Evolutionary conservation across 2,329 filamentous ascomycete species (phyloP), one percentile per base, ranked within the genome.

Genomic region (Aspergillus texensis): DNA sequence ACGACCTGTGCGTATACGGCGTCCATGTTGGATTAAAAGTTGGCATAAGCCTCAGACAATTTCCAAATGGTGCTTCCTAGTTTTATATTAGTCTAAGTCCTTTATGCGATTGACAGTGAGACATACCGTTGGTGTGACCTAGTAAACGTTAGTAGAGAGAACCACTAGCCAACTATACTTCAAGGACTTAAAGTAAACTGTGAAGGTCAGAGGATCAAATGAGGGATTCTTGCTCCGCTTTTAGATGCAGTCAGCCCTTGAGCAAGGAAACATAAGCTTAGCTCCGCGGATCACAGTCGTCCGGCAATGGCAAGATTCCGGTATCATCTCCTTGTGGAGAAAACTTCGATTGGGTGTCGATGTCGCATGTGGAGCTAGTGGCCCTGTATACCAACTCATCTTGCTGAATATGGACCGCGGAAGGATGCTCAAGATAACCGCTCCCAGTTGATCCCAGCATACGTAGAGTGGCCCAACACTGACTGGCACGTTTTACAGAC

Each of bases 51-150:
- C 30, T 32, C 10, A 6, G 11, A 21, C 6, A 36, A 24, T 6
- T 0, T 12, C 0, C 16, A 9, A 9, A 19, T 41, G 6, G 6
- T 45, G n/a, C 1, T 12, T 12, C 3, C n/a, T n/a, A 10, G n/a
- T 1, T 21, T 24, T 12, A 3, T 12, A 16, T 46, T 5, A 46
- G 4, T 24, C 1, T 14, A 24, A 1, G 0, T 24, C 3, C n/a
- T 46, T 46, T 19, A 9, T 8, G 4, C 6, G 4, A 16, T 36
- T 14, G 9, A 10, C 16, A 41, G 3, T 1, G 39, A 1, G 1
- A 41, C 39, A n/a, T 41, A 41, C 39, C 14, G 16, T 41, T 41
- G 2, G 8, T 19, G 1, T 1, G 2, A 9, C 16, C 9, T 10
- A 3, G 39, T n/a, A 8, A n/a, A n/a, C 6, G 39, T 19, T 9